Evolutionary conservation across 768 basidiomycete species (phyloP), one percentile per base, ranked within the genome.

Genomic region (Calocybe cyanea): DNA sequence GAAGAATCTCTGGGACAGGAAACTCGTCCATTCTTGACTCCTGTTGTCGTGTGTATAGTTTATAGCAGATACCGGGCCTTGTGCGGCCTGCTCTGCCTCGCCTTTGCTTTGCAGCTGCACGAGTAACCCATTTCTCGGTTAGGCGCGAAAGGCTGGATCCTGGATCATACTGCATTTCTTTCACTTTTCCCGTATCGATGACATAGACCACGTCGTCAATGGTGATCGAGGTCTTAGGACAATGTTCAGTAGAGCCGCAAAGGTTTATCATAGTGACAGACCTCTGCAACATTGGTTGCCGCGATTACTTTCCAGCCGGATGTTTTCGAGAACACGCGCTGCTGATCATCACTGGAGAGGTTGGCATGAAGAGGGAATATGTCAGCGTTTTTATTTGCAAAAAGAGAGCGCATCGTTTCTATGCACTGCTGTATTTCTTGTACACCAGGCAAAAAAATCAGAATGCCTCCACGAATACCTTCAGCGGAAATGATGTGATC

Each of bases 211-310:
- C 76, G 56, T 94, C 92, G 56, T 93, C 87, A 45, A 96, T 92
- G 0, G 92, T 93, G 43, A 94, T 87, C 2, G 88, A 91, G 1
- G 91, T 93, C 81, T 92, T 41, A n/a, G 39, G 45, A 38, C 20
- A 11, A 19, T 15, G 6, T 31, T 15, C 37, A 28, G 2, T 32
- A 9, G 33, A n/a, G 5, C 11, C 1, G 28, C 4, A 9, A 21
- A 18, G 13, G 23, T 18, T 15, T n/a, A 13, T 3, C 24, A 13
- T 21, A 21, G 15, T 8, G 21, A 59, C 71, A 43, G 46, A 83
- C 89, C 75, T 93, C 91, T 5, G 91, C 91, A 23, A 97, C 88
- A 57, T 96, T 96, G 2, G 94, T 96, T 0, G 92, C 78, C 0
- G 82, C 89, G 35, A 96, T 83, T 21, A 95, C 77, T 62, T 95